Percentiles rank a stretch among this genome's conserved stretches.
phyloP scores from a whole-genome alignment of 2,329 filamentous ascomycete genomes.

The Pseudogymnoascus sp. region DNA sequence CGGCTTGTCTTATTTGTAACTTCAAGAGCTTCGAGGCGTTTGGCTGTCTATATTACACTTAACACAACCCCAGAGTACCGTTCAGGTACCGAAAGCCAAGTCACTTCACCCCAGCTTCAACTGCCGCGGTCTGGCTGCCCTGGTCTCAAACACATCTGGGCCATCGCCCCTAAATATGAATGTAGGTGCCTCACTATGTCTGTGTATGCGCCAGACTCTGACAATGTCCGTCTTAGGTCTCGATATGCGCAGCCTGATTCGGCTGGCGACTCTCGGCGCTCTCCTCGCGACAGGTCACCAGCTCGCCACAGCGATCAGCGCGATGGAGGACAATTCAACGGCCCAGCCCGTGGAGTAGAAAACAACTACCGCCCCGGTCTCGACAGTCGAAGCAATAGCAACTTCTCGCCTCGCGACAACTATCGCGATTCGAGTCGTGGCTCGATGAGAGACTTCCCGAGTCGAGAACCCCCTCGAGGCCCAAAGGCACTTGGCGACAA shows the following conservation, averaged over 20 bases:
- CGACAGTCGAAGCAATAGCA: slow-evolving; percentile 32
- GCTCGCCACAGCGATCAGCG: slow-evolving; percentile 26
- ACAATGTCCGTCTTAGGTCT: slow-evolving; percentile 19
- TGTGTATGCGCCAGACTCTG: neutral
- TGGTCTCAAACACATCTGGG: slow-evolving; percentile 15
- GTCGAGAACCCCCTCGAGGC: slow-evolving; percentile 69
- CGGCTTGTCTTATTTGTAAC: neutral
- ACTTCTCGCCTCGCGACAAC: slow-evolving; percentile 53
- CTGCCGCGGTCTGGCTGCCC: neutral
- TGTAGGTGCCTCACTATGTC: slow-evolving; percentile 17
- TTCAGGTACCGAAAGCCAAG: slow-evolving; percentile 7
- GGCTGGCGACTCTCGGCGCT: slow-evolving; percentile 31
- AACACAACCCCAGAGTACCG: neutral
- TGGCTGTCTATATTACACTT: neutral
- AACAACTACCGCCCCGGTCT: slow-evolving; percentile 19
- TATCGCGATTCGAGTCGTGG: slow-evolving; percentile 43
- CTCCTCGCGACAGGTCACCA: slow-evolving; percentile 34
- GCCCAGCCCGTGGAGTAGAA: slow-evolving; percentile 17
- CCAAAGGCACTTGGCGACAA: slow-evolving; percentile 64
- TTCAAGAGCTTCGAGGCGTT: neutral
- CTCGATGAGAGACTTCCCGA: slow-evolving; percentile 31
- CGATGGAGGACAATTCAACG: slow-evolving; percentile 23
- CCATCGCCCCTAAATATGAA: slow-evolving; percentile 27
- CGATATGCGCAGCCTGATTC: slow-evolving; percentile 31
- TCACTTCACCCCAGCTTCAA: slow-evolving; percentile 4